Base-by-base conservation (phyloP, 2,329 filamentous ascomycete species). In the Coniochaeta hoffmannii region DNA sequence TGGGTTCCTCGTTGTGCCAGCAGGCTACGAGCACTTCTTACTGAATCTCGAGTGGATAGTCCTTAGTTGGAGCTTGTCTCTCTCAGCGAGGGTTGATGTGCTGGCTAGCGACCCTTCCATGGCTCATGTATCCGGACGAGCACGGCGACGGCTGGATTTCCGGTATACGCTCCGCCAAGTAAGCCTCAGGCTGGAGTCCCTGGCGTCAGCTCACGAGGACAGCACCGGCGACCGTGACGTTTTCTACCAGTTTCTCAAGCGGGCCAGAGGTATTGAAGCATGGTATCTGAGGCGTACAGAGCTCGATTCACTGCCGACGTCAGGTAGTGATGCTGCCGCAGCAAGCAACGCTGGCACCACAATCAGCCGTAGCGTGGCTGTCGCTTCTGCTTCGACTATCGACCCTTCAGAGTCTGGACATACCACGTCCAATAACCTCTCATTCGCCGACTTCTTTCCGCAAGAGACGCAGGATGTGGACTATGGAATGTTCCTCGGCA, bases 1-100 rank as follows among this genome's bases (percentile, higher is more conserved):
- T 17, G 58, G 68, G 0, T 58, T 68, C 0, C 59, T 69, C 14
- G 56, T 63, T 0, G 59, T 68, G 1, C 63, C 66, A 1, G 57
- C 59, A 14, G 65, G 63, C 1, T 65, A 66, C 30, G 66, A 69
- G 52, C 58, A 60, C 1, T 55, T 57, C 1, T 61, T 69, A 34
- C 62, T 65, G 3, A 69, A 69, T 17, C 62, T 66, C 1, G 63
- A 63, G 11, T 69, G 67, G 68, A 62, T 69, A 31, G 66, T 64
- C 57, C 35, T 69, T 0, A 65, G 69, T 28, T 69, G 68, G 17
- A 65, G 63, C 2, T 58, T 68, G 0, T 68, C 67, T 0, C 51
- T 69, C 0, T 61, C 65, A 0, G 65, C 65, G 8, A 59, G 67
- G 3, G 59, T 69, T n/a, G 67, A 69, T 35, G 61, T 69, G 4